Base-by-base conservation (phyloP, 805 yeast genomes). In the Wickerhamomyces strasburgensis region DNA sequence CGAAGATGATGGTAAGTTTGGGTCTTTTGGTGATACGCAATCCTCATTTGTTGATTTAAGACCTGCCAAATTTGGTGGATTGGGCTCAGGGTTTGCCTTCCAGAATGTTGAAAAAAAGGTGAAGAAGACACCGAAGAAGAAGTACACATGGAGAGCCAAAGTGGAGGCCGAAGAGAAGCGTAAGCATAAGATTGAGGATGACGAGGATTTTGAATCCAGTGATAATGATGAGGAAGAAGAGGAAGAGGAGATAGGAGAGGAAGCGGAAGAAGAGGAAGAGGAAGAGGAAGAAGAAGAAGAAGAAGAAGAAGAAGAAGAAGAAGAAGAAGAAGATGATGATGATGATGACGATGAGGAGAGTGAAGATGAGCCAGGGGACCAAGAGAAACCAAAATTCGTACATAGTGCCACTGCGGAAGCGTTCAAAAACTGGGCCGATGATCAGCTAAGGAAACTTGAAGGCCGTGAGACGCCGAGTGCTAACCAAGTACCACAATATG, bases 361-460 rank as follows among this genome's bases (percentile, higher is more conserved):
- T 11, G 57, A 49, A 5, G 54, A 47, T 4, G 62, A 61, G 5
- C 57, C 46, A 2, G 64, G 56, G 1, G 45, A 49, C 14, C 49
- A 47, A 25, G 41, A 52, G 21, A 44, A 45, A 16, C 60, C 55
- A 23, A 72, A 65, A 49, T 71, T 71, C 28, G 62, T 65, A 26
- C 79, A 68, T 44, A 56, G 61, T 28, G 56, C 68, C 21, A 64
- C 62, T 31, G 90, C 86, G 1, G 67, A 69, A 26, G 73, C 78
- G 14, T 93, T 93, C 67, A 85, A 84, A 60, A 73, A 74, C 14
- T 93, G 98, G 98, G 96, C 96, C 0, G 84, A 80, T 47, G 61
- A 70, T 25, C 84, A 84, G 51, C 74, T 80, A 4, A 75, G 81
- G 40, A 67, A 72, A 42, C 62, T 78, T 27, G 85, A 78, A 47